Evolutionary conservation across 371 early-diverging fungal species (phyloP), one percentile per base, ranked within the genome.

Genomic region (Zancudomyces culisetae): DNA sequence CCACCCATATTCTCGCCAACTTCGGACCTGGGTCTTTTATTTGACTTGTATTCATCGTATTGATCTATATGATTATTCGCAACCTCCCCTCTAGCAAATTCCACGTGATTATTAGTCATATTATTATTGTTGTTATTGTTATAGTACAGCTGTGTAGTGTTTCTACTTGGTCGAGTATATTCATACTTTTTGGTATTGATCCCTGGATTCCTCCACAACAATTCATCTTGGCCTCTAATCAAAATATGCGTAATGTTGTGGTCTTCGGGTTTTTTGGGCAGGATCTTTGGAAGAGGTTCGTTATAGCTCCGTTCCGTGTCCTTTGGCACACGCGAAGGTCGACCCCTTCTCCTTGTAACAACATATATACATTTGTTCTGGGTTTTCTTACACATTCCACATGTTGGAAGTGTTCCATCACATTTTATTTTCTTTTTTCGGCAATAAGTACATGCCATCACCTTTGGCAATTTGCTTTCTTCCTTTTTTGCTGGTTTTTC

Each of bases 401-500:
- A 66, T 15, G 42, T 43, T 3, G 67, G 67, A 54, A 60, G 60
- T 30, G 42, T 48, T 27, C 67, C 67, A 40, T 66, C 68, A 49
- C 67, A 66, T 42, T 57, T 56, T 41, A 66, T 59, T 43, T 66
- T 66, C 53, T 66, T 66, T 42, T 62, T 61, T 23, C 67, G 52
- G 30, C 67, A 66, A 49, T 53, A 59, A 13, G 67, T 66, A 55
- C 67, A 66, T 18, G 67, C 67, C 57, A 47, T 21, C 12, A 47
- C 3, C 26, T n/a, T 21, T 47, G 22, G 48, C 8, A 27, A 10
- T 43, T 43, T 43, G n/a, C n/a, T n/a, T n/a, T n/a, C n/a, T n/a
- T n/a, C n/a, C n/a, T n/a, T n/a, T n/a, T n/a, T n/a, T n/a, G n/a
- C n/a, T n/a, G n/a, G 35, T 35, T 35, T 35, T 15, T 35, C 35